A percentile compares a stretch with the other conserved stretches of the same genome.
These are phyloP conservation scores for Pythium pyrilobum DNA, from an alignment of 352 stramenopile species.

Conservation along the genomic window DNA sequence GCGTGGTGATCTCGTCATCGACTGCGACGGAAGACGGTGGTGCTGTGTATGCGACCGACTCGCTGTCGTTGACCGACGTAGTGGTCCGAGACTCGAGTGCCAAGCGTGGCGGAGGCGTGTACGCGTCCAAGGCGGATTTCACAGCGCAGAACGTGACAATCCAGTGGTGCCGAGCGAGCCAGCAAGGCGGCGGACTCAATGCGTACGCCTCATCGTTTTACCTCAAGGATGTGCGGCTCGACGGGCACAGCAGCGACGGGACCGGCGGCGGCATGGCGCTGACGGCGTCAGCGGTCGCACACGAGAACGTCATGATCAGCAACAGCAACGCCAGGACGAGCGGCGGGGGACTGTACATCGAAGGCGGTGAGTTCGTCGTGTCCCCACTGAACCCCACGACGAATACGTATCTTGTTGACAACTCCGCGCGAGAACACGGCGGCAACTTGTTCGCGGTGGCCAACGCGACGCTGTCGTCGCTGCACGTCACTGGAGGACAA, in stretches of 20 bases:
- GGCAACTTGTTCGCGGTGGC: conserved; percentile 10
- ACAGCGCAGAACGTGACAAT: conserved; percentile 5
- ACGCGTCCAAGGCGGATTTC: neutral
- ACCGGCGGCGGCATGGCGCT: conserved; percentile 33
- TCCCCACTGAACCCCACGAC: neutral
- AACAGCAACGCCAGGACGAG: conserved; percentile 12
- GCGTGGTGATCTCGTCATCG: neutral
- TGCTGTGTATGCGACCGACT: conserved; percentile 7
- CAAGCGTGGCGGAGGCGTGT: conserved; percentile 31
- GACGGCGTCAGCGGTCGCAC: conserved; percentile 12
- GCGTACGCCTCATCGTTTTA: conserved; percentile 1
- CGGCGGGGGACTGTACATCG: conserved; percentile 37
- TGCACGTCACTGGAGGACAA: neutral
- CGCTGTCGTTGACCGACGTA: neutral
- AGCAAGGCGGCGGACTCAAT: conserved; percentile 29
- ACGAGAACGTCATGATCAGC: conserved; percentile 24
- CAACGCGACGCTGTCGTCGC: neutral
- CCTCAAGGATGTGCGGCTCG: neutral
- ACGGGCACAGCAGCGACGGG: neutral
- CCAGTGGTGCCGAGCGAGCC: neutral
- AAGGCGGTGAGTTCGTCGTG: neutral
- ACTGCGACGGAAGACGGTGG: conserved; percentile 11
- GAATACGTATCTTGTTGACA: conserved; percentile 1
- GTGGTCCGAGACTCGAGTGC: conserved; percentile 1
- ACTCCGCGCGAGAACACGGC: neutral